phyloP scores from a whole-genome alignment of 768 basidiomycete genomes.

The Boletus coccyginus region DNA sequence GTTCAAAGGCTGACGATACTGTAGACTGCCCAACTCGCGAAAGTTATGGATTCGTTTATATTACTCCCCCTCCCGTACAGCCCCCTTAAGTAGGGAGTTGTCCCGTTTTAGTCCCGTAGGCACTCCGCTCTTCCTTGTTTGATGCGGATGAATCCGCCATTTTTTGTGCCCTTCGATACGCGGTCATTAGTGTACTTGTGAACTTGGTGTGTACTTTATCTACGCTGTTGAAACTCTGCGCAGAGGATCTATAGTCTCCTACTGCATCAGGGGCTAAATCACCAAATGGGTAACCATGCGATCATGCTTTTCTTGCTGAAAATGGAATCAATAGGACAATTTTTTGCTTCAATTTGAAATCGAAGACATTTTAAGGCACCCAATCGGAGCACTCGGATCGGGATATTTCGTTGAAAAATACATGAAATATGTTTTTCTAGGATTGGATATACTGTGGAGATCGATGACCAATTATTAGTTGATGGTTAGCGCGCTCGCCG shows the following conservation, averaged over 20 bases:
- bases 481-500: neutral
- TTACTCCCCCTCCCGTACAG: slow-evolving; percentile 77
- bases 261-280: slow-evolving; percentile 9
- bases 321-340: no score
- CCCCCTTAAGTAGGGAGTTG: slow-evolving; percentile 64
- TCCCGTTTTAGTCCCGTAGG: neutral
- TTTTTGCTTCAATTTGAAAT: no score
- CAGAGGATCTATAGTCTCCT: no score
- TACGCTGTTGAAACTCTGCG: neutral
- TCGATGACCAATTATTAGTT: slow-evolving; percentile 4
- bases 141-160: neutral
- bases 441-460: neutral
- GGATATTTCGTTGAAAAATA: no score
- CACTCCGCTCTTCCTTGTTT: neutral
- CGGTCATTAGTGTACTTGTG: neutral
- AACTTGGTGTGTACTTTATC: neutral
- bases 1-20: neutral
- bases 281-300: slow-evolving; percentile 14
- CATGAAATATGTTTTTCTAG: no score
- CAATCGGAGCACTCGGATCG: no score
- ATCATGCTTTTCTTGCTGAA: neutral
- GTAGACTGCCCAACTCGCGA: slow-evolving; percentile 87
- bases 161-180: neutral
- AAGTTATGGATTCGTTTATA: slow-evolving; percentile 84
- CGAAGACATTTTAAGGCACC: no score